phyloP scores from a whole-genome alignment of 345 rosid genomes.

The Corchorus olitorius region DNA sequence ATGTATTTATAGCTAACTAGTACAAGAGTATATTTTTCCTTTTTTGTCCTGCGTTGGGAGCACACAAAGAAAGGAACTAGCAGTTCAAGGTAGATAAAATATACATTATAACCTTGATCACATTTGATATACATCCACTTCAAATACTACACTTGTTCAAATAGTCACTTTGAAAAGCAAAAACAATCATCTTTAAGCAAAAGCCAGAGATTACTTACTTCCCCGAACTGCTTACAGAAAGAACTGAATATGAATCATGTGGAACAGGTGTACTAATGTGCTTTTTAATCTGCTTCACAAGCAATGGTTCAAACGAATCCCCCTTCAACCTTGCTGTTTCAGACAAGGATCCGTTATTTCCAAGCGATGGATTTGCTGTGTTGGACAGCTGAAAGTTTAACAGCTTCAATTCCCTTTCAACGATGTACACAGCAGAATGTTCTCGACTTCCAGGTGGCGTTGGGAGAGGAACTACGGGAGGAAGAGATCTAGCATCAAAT shows the following conservation, averaged over 20 bases:
- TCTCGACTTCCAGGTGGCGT: conserved; percentile 84
- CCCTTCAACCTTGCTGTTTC: conserved; percentile 85
- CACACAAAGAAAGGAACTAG: neutral
- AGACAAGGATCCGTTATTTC: conserved; percentile 82
- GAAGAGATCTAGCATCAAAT: conserved; percentile 93
- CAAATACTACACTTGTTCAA: conserved; percentile 2
- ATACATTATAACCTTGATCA: neutral
- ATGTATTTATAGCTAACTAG: conserved; percentile 12
- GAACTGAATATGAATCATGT: conserved; percentile 93
- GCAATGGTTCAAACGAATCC: conserved; percentile 68
- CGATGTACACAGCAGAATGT: conserved; percentile 84
- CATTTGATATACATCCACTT: neutral
- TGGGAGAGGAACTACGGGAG: conserved; percentile 86
- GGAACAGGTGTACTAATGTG: conserved; percentile 95
- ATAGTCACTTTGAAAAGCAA: conserved; percentile 3
- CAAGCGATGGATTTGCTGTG: conserved; percentile 80
- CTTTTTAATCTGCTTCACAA: conserved; percentile 84
- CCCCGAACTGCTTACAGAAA: conserved; percentile 95
- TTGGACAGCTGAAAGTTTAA: conserved; percentile 87
- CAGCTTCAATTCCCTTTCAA: conserved; percentile 89
- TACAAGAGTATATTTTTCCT: neutral
- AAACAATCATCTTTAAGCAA: conserved; percentile 5
- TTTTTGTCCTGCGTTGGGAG: neutral
- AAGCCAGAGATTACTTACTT: conserved; percentile 58
- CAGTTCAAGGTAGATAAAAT: neutral